A percentile compares a stretch with the other conserved stretches of the same genome.
Conservation (phyloP, 345 rosid genomes). For the Camelina hispida region DNA sequence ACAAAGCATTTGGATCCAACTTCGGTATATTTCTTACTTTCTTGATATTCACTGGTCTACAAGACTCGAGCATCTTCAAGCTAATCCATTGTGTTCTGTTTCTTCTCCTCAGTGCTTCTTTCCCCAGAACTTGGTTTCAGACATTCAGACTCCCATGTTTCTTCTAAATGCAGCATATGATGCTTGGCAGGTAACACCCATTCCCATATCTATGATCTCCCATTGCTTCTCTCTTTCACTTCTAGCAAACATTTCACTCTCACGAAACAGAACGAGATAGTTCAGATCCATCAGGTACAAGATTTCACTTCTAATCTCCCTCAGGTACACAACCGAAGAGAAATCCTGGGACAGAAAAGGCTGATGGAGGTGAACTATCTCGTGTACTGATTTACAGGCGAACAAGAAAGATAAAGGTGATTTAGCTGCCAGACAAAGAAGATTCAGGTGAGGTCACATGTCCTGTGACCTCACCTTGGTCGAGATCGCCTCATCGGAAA, state of each 20-base stretch:
- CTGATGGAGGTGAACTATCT: conserved; percentile 38
- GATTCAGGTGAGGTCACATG: conserved; percentile 50
- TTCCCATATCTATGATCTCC: conserved; percentile 1
- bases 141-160: conserved; percentile 66
- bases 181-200: conserved; percentile 69
- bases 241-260: not conserved
- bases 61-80: not conserved
- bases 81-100: not conserved
- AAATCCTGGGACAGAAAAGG: conserved; percentile 46
- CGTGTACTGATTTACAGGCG: conserved; percentile 40
- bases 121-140: conserved; percentile 69
- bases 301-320: conserved; percentile 21
- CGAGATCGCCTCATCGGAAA: conserved; percentile 50
- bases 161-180: conserved; percentile 79
- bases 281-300: conserved; percentile 53
- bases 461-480: conserved; percentile 65
- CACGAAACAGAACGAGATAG: not conserved
- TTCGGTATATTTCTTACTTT: conserved; percentile 50
- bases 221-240: conserved; percentile 26
- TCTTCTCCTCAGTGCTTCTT: conserved; percentile 69
- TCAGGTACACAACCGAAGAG: conserved; percentile 61
- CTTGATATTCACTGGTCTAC: not conserved
- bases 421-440: conserved; percentile 44
- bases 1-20: conserved; percentile 73
- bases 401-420: conserved; percentile 43